phyloP scores from a whole-genome alignment of 2,329 filamentous ascomycete genomes.

The Chaetomium strumarium region DNA sequence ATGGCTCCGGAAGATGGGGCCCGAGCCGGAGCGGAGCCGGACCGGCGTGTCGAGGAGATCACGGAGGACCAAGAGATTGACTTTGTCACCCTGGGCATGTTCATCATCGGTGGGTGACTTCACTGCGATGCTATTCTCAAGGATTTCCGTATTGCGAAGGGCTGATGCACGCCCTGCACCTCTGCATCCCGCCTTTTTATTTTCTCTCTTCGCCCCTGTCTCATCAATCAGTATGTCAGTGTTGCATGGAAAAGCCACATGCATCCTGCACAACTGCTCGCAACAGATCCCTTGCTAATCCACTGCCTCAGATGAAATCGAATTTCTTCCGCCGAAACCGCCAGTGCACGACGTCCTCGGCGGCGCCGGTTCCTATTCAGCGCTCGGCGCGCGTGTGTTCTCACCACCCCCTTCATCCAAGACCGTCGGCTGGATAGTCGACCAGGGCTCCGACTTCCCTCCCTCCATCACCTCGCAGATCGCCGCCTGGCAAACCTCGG shows the following conservation, averaged over 20 bases:
- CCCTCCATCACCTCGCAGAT: conserved; percentile 56
- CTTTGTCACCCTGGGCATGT: conserved; percentile 67
- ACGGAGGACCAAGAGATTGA: conserved; percentile 44
- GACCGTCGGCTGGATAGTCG: conserved; percentile 82
- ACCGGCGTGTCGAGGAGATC: conserved; percentile 10
- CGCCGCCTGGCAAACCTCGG: conserved; percentile 68
- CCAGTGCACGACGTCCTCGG: conserved; percentile 74
- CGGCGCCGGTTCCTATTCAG: conserved; percentile 80
- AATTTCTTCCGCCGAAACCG: conserved; percentile 66
- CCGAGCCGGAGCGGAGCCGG: conserved; percentile 1
- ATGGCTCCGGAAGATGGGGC: not conserved
- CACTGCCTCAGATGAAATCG: conserved; percentile 67
- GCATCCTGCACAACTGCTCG: not conserved
- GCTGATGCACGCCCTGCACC: not conserved
- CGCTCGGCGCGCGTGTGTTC: conserved; percentile 82
- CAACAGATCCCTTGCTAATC: not conserved
- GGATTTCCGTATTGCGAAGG: not conserved
- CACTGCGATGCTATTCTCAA: no score
- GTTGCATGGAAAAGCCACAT: not conserved
- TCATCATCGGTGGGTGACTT: conserved; percentile 57
- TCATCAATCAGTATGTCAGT: not conserved
- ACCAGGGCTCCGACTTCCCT: conserved; percentile 85
- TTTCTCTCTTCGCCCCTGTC: not conserved
- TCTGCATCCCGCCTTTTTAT: conserved; percentile 1
- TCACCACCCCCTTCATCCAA: conserved; percentile 62